Evolutionary conservation across 2,329 filamentous ascomycete species (phyloP).

Genomic region (Claviceps sp.): DNA sequence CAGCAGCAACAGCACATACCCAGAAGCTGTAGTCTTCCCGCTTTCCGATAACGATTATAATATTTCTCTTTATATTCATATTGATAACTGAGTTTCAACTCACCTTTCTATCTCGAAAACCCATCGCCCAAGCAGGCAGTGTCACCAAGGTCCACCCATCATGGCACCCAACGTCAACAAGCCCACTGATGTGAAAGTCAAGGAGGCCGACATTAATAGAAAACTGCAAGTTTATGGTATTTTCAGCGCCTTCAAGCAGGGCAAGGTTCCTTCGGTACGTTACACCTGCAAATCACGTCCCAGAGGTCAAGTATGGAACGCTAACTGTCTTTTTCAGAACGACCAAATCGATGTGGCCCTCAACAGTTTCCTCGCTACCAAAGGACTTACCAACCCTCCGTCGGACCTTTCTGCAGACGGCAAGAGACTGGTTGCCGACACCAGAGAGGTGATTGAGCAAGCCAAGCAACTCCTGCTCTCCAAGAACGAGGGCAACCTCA

Average conservation of each 20-base stretch:
- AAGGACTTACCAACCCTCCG: constrained; percentile 55
- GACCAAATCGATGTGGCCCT: constrained; percentile 91
- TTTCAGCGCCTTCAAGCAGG: constrained; percentile 66
- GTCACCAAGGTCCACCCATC: constrained; percentile 6
- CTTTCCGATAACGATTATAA: background rate
- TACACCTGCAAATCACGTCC: background rate
- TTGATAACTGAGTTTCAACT: background rate
- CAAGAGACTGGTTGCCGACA: constrained; percentile 60
- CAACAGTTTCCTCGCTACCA: constrained; percentile 71
- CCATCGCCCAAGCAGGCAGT: background rate
- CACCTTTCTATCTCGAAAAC: background rate
- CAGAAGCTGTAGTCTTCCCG: background rate
- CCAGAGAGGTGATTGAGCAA: constrained; percentile 67
- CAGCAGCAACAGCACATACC: background rate
- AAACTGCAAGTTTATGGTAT: constrained; percentile 96
- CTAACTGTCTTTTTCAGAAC: constrained; percentile 42
- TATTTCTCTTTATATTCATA: background rate
- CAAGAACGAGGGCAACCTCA: constrained; percentile 88
- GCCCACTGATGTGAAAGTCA: constrained; percentile 58
- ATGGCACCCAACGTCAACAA: constrained; percentile 49
- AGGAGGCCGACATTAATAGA: constrained; percentile 77
- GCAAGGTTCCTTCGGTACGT: constrained; percentile 80
- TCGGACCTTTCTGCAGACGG: constrained; percentile 72
- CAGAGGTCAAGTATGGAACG: background rate
- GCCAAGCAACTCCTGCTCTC: constrained; percentile 74